These are phyloP conservation scores for Nicotiana knightiana DNA, from an alignment of 257 asterid genomes.

Conservation along the genomic window DNA sequence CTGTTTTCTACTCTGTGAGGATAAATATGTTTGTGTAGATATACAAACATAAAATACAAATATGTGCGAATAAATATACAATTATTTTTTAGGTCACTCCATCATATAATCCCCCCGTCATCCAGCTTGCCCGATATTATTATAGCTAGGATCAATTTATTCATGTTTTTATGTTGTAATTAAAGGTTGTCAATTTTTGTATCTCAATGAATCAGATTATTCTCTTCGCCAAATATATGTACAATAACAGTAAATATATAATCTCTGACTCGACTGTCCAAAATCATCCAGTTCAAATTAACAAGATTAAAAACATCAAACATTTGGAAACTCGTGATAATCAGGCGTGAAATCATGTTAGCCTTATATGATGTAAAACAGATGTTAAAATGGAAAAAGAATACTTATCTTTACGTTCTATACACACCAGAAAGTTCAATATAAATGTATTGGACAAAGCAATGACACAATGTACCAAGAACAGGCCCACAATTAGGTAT, in stretches of 20 bases:
- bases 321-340: neutral
- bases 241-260: neutral
- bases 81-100: too few species aligned
- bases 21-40: too few species aligned
- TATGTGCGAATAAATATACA: too few species aligned
- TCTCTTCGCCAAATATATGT: neutral
- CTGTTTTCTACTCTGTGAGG: neutral
- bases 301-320: neutral
- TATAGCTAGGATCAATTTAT: neutral
- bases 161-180: neutral
- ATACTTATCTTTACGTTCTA: neutral
- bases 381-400: neutral
- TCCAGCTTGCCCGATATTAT: neutral
- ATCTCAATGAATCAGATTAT: neutral
- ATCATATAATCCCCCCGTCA: too few species aligned
- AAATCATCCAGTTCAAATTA: neutral
- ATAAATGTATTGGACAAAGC: neutral
- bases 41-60: too few species aligned
- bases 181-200: neutral
- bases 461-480: neutral
- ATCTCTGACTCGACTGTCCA: neutral
- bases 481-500: neutral
- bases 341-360: neutral
- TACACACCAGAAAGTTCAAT: neutral
- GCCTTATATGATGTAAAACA: neutral